Evolutionary conservation across 768 basidiomycete genomes (phyloP), one percentile per base, ranked within the genome.

Genomic region (Pulveroboletus sp.): DNA sequence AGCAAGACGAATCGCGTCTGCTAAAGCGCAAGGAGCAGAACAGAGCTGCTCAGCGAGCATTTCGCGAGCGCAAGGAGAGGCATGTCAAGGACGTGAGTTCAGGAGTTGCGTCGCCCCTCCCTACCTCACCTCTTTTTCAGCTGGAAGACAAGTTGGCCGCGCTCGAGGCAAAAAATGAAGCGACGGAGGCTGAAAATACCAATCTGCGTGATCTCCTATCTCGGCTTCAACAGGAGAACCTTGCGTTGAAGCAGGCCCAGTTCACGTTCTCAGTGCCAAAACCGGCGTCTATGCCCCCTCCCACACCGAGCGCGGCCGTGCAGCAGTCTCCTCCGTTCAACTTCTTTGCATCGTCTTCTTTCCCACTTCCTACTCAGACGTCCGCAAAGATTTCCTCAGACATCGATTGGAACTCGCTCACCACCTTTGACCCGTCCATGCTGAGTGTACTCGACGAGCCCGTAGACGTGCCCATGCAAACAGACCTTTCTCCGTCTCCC

Each of bases 11-110:
- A 60, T 69, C 76, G 5, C 80, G 89, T 21, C 69, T 92, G 5
- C 54, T 89, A 56, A 94, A 95, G 64, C 84, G 95, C 55, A 98
- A 98, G 72, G 90, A 97, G 60, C 95, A 98, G 71, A 99, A 99
- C 60, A 78, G 95, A 48, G 93, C 93, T 3, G 95, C 95, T 7
- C 96, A 99, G 69, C 84, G 95, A 46, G 95, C 95, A 1, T 99
- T 99, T 75, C 76, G 95, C 48, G 96, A 98, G 69, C 80, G 95
- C 54, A 94, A 97, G 71, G 95, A 99, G 72, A 92, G 90, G 61
- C 93, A 96, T 67, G 91, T 98, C 57, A 93, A 91, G 65, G 93
- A 96, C 66, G 93, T 96, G 63, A 73, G 91, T 77, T 8, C 26
- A 9, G 14, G 1, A 15, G 21, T 3, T 21, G 2, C 3, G 21